Base-by-base conservation (phyloP, 2,329 filamentous ascomycete genomes). In the Pseudogymnoascus sp. region DNA sequence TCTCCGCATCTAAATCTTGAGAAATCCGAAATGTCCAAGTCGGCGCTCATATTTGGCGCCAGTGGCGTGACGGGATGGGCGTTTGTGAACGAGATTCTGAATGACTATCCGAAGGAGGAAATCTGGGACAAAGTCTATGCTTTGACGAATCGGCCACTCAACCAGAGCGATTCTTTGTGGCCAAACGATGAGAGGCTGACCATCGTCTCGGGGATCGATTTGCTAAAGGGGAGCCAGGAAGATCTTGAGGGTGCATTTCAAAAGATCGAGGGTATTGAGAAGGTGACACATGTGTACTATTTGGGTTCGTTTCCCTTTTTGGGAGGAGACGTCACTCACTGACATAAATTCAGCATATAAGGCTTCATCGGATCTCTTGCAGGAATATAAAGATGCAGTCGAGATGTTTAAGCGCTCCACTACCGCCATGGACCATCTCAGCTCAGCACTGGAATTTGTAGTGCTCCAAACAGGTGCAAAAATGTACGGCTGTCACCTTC, bases 41-140 rank as follows among this genome's bases (percentile, higher is more conserved):
- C 59, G 53, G 65, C 65, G 12, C 66, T 66, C 38, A 69, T 73
- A 40, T 73, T 74, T 70, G 79, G 78, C 37, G 78, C 78, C 56
- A 78, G 76, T 65, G 79, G 79, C n/a, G 78, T 81, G 61, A 76
- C 77, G 2, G 79, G 79, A 38, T 82, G 79, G 79, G 75, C 79
- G 5, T 75, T 82, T 61, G 76, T 78, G 14, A 81, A 80, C 61
- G 74, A 78, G 61, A 77, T 81, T 40, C 70, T 81, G 11, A 70
- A 77, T 50, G 77, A 73, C 61, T 81, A 81, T 64, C 80, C 79
- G 3, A 73, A 70, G 21, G 73, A 75, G n/a, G 74, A 76, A 62
- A 72, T 70, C 3, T 82, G 80, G 67, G 73, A 68, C 23, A 77
- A 75, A 36, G 76, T 82, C 5, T 77, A 78, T 11, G 79, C 79